Evolutionary conservation across 257 asterid species (phyloP).

Genomic region (Ilex asprella): DNA sequence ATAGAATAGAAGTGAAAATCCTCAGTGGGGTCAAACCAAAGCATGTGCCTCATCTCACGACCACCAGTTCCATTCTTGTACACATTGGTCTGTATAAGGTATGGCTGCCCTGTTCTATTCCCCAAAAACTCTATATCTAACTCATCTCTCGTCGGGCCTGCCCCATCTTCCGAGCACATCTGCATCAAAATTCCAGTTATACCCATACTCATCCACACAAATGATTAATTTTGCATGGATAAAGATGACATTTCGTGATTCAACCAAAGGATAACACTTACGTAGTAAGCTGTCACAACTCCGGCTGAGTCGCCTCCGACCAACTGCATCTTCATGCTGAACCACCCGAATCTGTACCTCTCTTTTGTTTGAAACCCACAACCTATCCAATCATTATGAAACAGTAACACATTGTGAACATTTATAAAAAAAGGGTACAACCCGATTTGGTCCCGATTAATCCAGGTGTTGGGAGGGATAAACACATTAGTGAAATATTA

Average conservation of each 20-base stretch:
- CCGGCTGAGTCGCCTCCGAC: conserved; percentile 97
- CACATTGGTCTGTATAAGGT: conserved; percentile 74
- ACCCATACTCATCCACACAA: neutral
- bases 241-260: neutral
- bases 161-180: conserved; percentile 84
- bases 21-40: conserved; percentile 90
- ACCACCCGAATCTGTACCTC: conserved; percentile 93
- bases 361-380: conserved; percentile 86
- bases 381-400: conserved; percentile 25
- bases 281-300: conserved; percentile 95
- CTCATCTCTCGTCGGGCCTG: conserved; percentile 85
- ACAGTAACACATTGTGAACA: no score
- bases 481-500: no score
- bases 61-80: conserved; percentile 90
- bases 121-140: conserved; percentile 95
- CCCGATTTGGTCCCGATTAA: no score
- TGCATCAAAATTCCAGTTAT: conserved; percentile 11
- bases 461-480: no score
- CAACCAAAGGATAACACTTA: conserved; percentile 22
- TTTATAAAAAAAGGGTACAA: no score
- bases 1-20: conserved; percentile 75
- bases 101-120: conserved; percentile 83
- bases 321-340: conserved; percentile 81
- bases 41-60: conserved; percentile 82
- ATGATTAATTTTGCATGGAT: neutral